Conservation (phyloP, 257 asterid genomes). For the Primulina tabacum region DNA sequence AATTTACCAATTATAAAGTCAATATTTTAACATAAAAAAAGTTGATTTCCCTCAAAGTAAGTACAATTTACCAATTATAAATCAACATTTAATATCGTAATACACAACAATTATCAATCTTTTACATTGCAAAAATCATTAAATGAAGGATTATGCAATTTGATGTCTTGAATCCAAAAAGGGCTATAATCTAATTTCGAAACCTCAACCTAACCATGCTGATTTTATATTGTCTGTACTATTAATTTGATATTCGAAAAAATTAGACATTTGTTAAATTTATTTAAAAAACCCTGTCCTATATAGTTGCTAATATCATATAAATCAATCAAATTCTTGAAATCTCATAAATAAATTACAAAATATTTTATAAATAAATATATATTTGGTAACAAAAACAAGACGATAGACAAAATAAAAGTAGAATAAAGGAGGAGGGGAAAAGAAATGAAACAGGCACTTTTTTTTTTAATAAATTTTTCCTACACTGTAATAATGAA, state of each 20-base stretch:
- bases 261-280: too few relatives aligned
- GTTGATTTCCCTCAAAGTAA: neutral
- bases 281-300: neutral
- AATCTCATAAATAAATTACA: neutral
- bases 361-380: too few relatives aligned
- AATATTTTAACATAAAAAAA: too few relatives aligned
- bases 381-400: too few relatives aligned
- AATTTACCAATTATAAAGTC: too few relatives aligned
- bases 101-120: too few relatives aligned
- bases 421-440: neutral
- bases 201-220: too few relatives aligned
- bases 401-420: too few relatives aligned
- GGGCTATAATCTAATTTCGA: too few relatives aligned
- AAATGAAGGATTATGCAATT: neutral
- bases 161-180: neutral
- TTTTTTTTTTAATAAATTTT: too few relatives aligned
- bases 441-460: neutral
- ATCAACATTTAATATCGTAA: neutral
- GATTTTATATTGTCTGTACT: too few relatives aligned
- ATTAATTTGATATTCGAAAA: neutral
- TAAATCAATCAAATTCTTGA: neutral
- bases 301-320: neutral
- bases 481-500: too few relatives aligned
- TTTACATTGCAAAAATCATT: neutral
- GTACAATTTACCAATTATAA: neutral